Evolutionary conservation across 768 basidiomycete genomes (phyloP).

Genomic region (Lactarius trivialis): DNA sequence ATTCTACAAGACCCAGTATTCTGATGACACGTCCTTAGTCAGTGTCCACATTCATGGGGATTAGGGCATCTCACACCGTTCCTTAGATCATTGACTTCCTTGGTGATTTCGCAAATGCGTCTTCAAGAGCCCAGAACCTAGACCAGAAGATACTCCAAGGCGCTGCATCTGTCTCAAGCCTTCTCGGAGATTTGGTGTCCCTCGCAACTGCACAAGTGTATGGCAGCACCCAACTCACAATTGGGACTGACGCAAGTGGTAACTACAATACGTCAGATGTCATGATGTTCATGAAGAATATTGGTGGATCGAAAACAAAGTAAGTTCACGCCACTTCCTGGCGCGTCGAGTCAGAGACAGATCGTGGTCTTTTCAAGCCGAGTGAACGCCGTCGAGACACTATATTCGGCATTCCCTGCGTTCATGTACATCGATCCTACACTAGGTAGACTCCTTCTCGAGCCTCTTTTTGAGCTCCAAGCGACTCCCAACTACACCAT

Average conservation of each 20-base stretch:
- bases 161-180: conserved; percentile 40
- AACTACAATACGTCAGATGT: conserved; percentile 47
- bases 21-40: conserved; percentile 24
- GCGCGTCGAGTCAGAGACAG: background rate
- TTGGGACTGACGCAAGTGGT: conserved; percentile 41
- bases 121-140: conserved; percentile 39
- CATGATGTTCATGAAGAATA: conserved; percentile 44
- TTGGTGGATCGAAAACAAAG: conserved; percentile 30
- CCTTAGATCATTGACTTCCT: conserved; percentile 40
- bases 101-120: conserved; percentile 39
- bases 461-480: conserved; percentile 25
- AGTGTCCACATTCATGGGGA: background rate
- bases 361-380: conserved; percentile 5
- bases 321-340: conserved; percentile 19
- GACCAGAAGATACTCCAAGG: conserved; percentile 44
- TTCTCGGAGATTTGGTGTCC: conserved; percentile 46
- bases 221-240: conserved; percentile 48
- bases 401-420: conserved; percentile 45
- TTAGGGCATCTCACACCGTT: background rate
- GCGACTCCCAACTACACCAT: conserved; percentile 15
- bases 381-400: conserved; percentile 49
- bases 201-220: conserved; percentile 51
- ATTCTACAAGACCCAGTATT: conserved; percentile 38
- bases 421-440: conserved; percentile 48
- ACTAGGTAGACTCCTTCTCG: conserved; percentile 33